Evolutionary conservation across 2,329 filamentous ascomycete species (phyloP).

Genomic region (Coccinonectria pachysandricola): DNA sequence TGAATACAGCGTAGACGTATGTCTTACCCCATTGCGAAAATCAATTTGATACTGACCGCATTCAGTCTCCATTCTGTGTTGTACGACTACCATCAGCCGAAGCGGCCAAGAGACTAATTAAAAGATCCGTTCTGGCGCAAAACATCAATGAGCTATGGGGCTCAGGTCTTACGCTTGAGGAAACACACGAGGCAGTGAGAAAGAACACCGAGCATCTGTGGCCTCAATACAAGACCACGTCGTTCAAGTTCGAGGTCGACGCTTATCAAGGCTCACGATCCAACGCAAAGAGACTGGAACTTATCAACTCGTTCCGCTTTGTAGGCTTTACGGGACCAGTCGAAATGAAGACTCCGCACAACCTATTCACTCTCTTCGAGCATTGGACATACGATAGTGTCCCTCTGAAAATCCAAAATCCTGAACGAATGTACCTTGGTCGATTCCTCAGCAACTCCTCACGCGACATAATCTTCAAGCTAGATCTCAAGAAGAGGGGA

Average conservation of each 20-base stretch:
- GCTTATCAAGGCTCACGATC: conserved; percentile 67
- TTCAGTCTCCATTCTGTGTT: conserved; percentile 77
- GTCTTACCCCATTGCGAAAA: conserved; percentile 20
- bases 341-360: conserved; percentile 60
- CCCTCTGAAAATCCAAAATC: conserved; percentile 38
- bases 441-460: conserved; percentile 57
- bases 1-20: conserved; percentile 64
- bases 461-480: conserved; percentile 58
- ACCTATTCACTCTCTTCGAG: conserved; percentile 74
- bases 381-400: conserved; percentile 55
- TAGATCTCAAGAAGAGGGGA: conserved; percentile 82
- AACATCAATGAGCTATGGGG: conserved; percentile 89
- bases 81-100: conserved; percentile 56
- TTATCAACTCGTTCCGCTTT: conserved; percentile 77
- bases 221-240: conserved; percentile 49
- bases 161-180: conserved; percentile 52
- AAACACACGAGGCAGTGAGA: conserved; percentile 57
- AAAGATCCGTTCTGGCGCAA: conserved; percentile 71
- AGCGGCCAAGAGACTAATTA: conserved; percentile 56
- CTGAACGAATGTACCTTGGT: conserved; percentile 57
- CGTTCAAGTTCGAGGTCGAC: conserved; percentile 81
- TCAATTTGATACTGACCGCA: conserved; percentile 11
- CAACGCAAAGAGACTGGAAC: conserved; percentile 49
- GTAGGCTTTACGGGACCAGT: conserved; percentile 71
- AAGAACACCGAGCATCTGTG: conserved; percentile 52